These are phyloP conservation scores for Monascus ruber DNA, from an alignment of 2,329 filamentous ascomycete species.

Conservation along the genomic window DNA sequence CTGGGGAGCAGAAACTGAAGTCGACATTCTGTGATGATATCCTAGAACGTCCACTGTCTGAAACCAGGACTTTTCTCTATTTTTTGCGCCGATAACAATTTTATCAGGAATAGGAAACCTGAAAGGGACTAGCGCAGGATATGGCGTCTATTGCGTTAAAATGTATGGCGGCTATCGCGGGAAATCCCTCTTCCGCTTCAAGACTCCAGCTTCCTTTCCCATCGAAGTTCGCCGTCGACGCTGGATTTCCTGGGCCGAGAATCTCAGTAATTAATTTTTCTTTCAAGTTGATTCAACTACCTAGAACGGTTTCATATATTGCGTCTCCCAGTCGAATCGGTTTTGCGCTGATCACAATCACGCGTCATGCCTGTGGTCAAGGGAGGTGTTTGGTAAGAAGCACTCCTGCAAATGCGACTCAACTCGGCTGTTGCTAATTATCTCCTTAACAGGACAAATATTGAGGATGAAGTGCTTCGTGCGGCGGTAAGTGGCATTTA, in stretches of 20 bases:
- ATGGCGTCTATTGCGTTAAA: background rate
- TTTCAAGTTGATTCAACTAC: too few relatives aligned
- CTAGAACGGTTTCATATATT: background rate
- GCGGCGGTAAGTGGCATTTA: slow-evolving; percentile 48
- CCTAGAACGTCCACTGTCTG: slow-evolving; percentile 3
- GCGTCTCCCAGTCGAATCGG: background rate
- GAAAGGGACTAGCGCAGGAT: background rate
- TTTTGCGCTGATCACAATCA: slow-evolving; percentile 6
- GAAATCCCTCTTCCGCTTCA: too few relatives aligned
- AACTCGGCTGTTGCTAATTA: too few relatives aligned
- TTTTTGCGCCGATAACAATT: background rate
- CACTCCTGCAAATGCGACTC: background rate
- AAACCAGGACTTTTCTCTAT: too few relatives aligned
- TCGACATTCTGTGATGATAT: slow-evolving; percentile 17
- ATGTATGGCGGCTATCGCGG: background rate
- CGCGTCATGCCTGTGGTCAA: slow-evolving; percentile 53
- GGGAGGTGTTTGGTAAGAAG: slow-evolving; percentile 48
- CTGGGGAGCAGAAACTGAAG: slow-evolving; percentile 49
- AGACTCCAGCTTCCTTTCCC: too few relatives aligned
- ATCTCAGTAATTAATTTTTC: too few relatives aligned
- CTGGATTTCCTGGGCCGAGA: too few relatives aligned
- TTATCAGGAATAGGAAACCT: background rate
- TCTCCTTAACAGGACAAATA: slow-evolving; percentile 43
- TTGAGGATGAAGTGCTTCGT: slow-evolving; percentile 93
- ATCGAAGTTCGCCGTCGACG: too few relatives aligned